These are phyloP conservation scores for Closterium sp. DNA, from an alignment of 139 green algal species.

Conservation along the genomic window DNA sequence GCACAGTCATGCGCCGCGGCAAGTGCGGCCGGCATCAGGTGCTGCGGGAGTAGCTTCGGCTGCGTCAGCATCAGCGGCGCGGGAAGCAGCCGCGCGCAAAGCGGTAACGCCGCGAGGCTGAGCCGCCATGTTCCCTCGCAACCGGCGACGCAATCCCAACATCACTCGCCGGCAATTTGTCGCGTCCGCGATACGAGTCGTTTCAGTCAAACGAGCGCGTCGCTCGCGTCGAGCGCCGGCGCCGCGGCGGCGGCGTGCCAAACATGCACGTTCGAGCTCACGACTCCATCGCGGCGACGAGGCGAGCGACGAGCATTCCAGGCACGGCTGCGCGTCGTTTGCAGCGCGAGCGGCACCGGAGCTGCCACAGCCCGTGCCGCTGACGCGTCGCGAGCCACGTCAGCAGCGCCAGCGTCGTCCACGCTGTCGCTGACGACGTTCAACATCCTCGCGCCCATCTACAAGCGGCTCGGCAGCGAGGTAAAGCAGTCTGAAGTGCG, in stretches of 20 bases:
- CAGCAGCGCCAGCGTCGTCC: not conserved
- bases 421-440: constrained; percentile 7
- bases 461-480: constrained; percentile 1
- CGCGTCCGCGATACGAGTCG: not conserved
- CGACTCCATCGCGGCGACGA: not conserved
- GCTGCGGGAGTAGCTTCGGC: not conserved
- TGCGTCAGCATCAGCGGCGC: not conserved
- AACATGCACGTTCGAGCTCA: not conserved
- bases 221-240: too few species aligned
- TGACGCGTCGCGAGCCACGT: not conserved
- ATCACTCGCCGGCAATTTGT: not conserved
- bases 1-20: not conserved
- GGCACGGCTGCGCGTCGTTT: not conserved
- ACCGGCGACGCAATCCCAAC: not conserved
- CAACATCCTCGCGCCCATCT: constrained; percentile 12
- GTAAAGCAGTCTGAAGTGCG: not conserved
- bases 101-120: not conserved
- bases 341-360: not conserved
- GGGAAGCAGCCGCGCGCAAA: not conserved
- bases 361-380: not conserved
- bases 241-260: not conserved
- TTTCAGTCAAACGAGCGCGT: not conserved
- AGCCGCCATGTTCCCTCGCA: not conserved
- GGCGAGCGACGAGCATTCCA: not conserved
- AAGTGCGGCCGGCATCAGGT: not conserved